Evolutionary conservation across 225 moss, liverwort and hornwort genomes (phyloP).

Genomic region (Physcomitrellopsis africana): DNA sequence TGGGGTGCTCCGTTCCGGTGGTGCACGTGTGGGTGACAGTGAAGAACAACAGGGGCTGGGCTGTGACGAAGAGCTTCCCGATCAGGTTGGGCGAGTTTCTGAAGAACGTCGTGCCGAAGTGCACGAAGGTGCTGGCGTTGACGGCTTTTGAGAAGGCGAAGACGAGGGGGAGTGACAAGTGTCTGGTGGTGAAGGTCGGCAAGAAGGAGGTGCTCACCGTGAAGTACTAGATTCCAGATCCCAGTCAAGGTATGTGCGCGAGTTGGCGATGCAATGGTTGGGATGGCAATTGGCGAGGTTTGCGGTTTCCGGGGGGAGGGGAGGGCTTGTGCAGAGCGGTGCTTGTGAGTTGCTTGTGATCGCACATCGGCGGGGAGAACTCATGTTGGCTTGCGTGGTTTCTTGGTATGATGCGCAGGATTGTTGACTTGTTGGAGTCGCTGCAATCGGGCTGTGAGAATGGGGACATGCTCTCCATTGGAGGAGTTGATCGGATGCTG

Average conservation of each 20-base stretch:
- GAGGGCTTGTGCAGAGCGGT: too few relatives aligned
- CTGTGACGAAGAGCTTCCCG: not conserved
- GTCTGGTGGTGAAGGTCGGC: not conserved
- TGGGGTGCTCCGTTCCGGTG: not conserved
- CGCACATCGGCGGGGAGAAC: too few relatives aligned
- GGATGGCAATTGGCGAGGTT: too few relatives aligned
- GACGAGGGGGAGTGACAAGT: not conserved
- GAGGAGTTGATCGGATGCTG: too few relatives aligned
- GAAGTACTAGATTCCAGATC: not conserved
- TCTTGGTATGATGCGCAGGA: too few relatives aligned
- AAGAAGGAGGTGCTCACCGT: not conserved
- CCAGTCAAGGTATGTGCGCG: not conserved
- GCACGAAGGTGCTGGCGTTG: not conserved
- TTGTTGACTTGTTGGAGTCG: too few relatives aligned
- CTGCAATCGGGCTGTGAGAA: too few relatives aligned
- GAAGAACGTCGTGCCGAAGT: not conserved
- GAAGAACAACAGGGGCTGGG: constrained; percentile 7
- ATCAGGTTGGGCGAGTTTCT: not conserved
- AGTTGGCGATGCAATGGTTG: too few relatives aligned
- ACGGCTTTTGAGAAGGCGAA: not conserved
- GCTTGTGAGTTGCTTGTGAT: too few relatives aligned
- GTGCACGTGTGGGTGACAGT: not conserved
- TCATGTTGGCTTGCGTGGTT: too few relatives aligned
- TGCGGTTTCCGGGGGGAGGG: too few relatives aligned
- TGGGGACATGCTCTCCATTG: too few relatives aligned